These are phyloP conservation scores for Eucalyptus tenuipes DNA, from an alignment of 345 rosid species.

Conservation along the genomic window DNA sequence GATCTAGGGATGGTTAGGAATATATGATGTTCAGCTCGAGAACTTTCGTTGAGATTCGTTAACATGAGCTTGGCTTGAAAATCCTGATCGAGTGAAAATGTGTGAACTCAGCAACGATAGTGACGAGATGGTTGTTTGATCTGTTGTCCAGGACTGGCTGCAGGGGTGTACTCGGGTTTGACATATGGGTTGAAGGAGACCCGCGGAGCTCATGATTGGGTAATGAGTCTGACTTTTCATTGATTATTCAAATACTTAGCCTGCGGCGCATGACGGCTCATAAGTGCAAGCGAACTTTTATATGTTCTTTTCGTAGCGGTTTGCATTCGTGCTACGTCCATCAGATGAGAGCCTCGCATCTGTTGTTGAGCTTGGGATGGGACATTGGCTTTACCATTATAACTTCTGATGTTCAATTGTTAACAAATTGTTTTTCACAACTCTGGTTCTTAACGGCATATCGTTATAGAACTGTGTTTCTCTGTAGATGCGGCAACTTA, in stretches of 20 bases:
- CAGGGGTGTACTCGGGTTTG: conserved; percentile 81
- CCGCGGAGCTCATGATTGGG: conserved; percentile 95
- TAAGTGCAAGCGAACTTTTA: background rate
- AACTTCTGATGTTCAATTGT: background rate
- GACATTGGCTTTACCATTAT: background rate
- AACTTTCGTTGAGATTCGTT: background rate
- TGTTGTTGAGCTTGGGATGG: background rate
- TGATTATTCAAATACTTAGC: background rate
- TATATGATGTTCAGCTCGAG: background rate
- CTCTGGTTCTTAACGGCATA: background rate
- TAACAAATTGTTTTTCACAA: background rate
- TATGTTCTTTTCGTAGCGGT: background rate
- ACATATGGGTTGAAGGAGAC: conserved; percentile 81
- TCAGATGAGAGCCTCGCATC: background rate
- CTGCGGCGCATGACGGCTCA: accelerated
- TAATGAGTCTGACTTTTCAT: background rate
- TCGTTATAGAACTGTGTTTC: background rate
- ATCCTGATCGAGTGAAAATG: background rate
- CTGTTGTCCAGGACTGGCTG: conserved; percentile 53
- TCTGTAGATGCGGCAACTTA: background rate
- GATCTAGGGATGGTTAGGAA: background rate
- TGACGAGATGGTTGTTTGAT: background rate
- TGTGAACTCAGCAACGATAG: background rate
- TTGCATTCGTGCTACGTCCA: background rate
- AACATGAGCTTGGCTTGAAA: background rate